These are phyloP conservation scores for Hypoxylon perforatum DNA, from an alignment of 495 filamentous ascomycete genomes.

Conservation along the genomic window DNA sequence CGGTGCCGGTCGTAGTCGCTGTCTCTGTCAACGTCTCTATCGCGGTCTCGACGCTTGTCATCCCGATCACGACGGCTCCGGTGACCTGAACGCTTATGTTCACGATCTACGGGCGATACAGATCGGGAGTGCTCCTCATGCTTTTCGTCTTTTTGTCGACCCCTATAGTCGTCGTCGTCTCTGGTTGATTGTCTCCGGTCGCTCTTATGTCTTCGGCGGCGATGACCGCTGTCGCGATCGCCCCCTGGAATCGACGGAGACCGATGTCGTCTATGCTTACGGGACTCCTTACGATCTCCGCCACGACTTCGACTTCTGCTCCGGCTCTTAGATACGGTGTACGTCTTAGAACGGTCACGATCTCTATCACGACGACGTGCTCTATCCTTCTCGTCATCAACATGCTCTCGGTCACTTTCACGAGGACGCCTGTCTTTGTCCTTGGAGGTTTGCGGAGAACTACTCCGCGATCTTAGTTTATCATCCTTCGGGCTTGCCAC, in stretches of 20 bases:
- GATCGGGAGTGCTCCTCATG: conserved; percentile 62
- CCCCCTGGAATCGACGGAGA: conserved; percentile 62
- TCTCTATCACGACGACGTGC: conserved; percentile 42
- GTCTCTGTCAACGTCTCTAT: conserved; percentile 55
- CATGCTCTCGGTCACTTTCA: conserved; percentile 48
- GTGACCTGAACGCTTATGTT: conserved; percentile 60
- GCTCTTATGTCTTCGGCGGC: conserved; percentile 60
- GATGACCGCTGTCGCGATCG: conserved; percentile 62
- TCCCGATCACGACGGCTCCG: conserved; percentile 62
- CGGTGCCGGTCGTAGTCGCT: conserved; percentile 50
- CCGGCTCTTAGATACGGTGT: conserved; percentile 40
- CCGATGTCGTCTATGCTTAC: conserved; percentile 67
- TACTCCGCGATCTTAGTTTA: conserved; percentile 52
- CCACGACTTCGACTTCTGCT: conserved; percentile 53
- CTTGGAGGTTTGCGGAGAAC: conserved; percentile 47
- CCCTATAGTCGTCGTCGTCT: conserved; percentile 51
- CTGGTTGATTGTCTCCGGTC: conserved; percentile 55
- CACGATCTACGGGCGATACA: conserved; percentile 61
- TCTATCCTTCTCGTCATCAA: conserved; percentile 43
- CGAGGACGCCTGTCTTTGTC: conserved; percentile 47
- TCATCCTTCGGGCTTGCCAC: conserved; percentile 49
- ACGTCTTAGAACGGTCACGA: conserved; percentile 40
- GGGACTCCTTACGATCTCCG: conserved; percentile 63
- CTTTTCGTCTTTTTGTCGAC: conserved; percentile 49
- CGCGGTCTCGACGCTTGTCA: conserved; percentile 57